Percentiles rank a stretch among this genome's conserved stretches.
phyloP scores from a whole-genome alignment of 768 basidiomycete species.

The Trametes villosa region DNA sequence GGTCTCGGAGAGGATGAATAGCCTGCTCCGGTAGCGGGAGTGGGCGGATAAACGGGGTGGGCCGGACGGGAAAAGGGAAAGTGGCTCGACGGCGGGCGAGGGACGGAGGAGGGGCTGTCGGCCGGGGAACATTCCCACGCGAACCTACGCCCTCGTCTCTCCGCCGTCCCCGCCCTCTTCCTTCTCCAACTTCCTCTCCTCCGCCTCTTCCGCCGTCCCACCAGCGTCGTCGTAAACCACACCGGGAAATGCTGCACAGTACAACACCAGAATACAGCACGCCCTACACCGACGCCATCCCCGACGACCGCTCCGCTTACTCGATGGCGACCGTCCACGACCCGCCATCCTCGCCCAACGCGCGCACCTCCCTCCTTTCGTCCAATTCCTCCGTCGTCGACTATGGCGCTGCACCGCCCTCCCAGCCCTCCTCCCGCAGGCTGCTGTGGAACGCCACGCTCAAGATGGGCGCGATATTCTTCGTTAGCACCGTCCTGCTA shows the following conservation, averaged over 20 bases:
- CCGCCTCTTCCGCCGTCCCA: background rate
- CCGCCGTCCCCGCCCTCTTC: background rate
- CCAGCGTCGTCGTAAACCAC: background rate
- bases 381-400: conserved; percentile 13
- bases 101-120: conserved; percentile 1
- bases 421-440: conserved; percentile 47
- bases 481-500: conserved; percentile 68
- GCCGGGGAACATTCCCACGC: conserved; percentile 8
- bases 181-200: background rate
- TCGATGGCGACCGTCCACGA: conserved; percentile 64
- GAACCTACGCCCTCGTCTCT: background rate
- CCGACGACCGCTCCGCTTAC: conserved; percentile 54
- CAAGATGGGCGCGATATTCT: conserved; percentile 82
- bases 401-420: conserved; percentile 55
- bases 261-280: conserved; percentile 5
- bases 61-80: background rate
- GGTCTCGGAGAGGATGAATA: too few relatives aligned
- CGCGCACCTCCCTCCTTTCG: conserved; percentile 33
- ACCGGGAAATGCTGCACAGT: background rate
- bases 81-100: background rate
- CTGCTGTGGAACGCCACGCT: conserved; percentile 80
- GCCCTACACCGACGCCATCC: conserved; percentile 20
- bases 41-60: too few relatives aligned
- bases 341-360: conserved; percentile 42
- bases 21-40: too few relatives aligned